These are phyloP conservation scores for Tremellales sp. DNA, from an alignment of 1,284 basidiomycete genomes.

Conservation along the genomic window DNA sequence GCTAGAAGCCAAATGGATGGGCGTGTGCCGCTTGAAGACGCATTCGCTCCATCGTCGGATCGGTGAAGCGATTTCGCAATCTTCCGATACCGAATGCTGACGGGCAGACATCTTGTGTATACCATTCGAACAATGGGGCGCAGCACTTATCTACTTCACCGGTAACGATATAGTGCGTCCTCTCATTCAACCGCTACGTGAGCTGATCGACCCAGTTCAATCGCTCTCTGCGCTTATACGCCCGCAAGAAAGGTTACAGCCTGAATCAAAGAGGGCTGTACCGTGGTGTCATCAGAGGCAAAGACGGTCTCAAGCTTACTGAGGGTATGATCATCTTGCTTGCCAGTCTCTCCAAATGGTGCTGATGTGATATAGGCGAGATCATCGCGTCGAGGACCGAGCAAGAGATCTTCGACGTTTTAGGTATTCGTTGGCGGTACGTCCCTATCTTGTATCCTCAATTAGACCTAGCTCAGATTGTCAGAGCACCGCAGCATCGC, in stretches of 20 bases:
- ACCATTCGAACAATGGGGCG: constrained; percentile 71
- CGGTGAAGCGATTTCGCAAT: constrained; percentile 50
- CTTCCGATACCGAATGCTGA: background rate
- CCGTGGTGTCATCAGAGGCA: constrained; percentile 65
- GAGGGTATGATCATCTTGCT: constrained; percentile 53
- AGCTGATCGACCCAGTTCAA: constrained; percentile 69
- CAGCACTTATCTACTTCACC: constrained; percentile 83
- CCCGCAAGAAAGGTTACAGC: constrained; percentile 72
- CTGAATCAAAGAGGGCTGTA: constrained; percentile 81
- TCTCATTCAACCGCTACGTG: constrained; percentile 1
- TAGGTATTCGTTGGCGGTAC: constrained; percentile 52
- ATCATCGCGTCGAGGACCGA: constrained; percentile 76
- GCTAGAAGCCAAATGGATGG: constrained; percentile 73
- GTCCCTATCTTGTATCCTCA: background rate
- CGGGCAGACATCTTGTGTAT: constrained; percentile 64
- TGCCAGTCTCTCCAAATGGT: no score
- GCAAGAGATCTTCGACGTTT: constrained; percentile 71
- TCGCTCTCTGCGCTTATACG: constrained; percentile 77
- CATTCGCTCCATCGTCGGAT: constrained; percentile 62
- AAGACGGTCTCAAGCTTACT: constrained; percentile 60
- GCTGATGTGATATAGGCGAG: constrained; percentile 58
- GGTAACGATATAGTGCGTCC: constrained; percentile 70
- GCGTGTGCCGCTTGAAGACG: constrained; percentile 58
- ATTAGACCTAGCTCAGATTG: background rate
- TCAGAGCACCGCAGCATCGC: constrained; percentile 30